Conservation (phyloP, 805 yeast species). For the Kregervanrija fluxuum region DNA sequence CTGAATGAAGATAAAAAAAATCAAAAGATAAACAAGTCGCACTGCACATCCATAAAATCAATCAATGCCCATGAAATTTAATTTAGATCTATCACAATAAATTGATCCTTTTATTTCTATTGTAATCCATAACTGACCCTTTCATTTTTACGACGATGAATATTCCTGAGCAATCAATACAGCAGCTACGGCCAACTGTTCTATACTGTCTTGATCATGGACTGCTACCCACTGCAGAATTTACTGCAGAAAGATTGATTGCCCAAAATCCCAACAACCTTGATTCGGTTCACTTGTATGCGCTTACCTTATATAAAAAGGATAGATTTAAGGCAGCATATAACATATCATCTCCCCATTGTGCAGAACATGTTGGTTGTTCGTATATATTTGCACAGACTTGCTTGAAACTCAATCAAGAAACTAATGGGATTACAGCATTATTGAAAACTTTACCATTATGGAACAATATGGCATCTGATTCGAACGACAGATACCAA, state of each 20-base stretch:
- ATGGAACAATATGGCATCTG: constrained; percentile 25
- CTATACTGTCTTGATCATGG: constrained; percentile 68
- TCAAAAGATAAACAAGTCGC: too few relatives aligned
- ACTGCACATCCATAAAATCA: too few relatives aligned
- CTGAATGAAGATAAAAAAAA: too few relatives aligned
- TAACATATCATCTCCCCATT: constrained; percentile 34
- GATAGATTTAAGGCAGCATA: constrained; percentile 58
- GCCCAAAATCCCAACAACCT: constrained; percentile 51
- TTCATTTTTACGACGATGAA: constrained; percentile 10
- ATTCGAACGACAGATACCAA: constrained; percentile 11
- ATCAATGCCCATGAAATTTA: too few relatives aligned
- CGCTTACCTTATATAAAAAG: constrained; percentile 54
- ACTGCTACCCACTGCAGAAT: constrained; percentile 68
- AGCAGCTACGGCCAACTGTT: constrained; percentile 48
- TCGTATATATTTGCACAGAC: constrained; percentile 66
- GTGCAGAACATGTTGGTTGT: constrained; percentile 61
- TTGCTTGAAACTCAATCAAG: constrained; percentile 47
- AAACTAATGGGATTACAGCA: constrained; percentile 55
- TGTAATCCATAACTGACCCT: too few relatives aligned
- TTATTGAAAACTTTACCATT: constrained; percentile 31
- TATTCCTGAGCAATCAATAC: constrained; percentile 15
- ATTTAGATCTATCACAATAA: too few relatives aligned
- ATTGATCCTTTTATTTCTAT: too few relatives aligned
- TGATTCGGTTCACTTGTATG: constrained; percentile 64
- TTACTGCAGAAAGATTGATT: constrained; percentile 74